A percentile compares a stretch with the other conserved stretches of the same genome.
Conservation (phyloP, 1,284 basidiomycete genomes). For the Cryptococcus amylolentus region DNA sequence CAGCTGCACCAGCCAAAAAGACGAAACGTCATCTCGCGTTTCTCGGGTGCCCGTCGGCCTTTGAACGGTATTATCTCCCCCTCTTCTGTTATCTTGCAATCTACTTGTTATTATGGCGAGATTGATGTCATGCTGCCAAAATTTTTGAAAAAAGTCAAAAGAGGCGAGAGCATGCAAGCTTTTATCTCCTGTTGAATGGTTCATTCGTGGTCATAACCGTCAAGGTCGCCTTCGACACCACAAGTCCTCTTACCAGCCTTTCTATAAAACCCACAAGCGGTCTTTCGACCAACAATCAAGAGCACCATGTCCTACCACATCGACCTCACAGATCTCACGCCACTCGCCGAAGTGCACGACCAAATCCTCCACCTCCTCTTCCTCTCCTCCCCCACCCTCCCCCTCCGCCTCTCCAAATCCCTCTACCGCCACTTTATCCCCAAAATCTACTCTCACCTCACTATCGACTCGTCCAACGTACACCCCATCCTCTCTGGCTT, state of each 20-base stretch:
- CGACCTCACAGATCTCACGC: background rate
- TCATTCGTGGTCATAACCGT: too few species aligned
- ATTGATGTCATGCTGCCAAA: too few species aligned
- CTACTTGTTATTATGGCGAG: too few species aligned
- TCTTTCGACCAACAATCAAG: background rate
- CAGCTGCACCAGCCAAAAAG: too few species aligned
- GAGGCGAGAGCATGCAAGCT: too few species aligned
- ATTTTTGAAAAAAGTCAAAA: too few species aligned
- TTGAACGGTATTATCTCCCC: too few species aligned
- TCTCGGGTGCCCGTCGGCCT: too few species aligned
- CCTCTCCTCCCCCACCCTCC: slow-evolving; percentile 2
- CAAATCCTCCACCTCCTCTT: background rate
- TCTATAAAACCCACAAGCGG: background rate
- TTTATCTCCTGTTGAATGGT: too few species aligned
- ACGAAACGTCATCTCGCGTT: too few species aligned
- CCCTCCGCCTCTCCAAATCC: slow-evolving; percentile 1
- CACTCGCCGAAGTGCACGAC: background rate
- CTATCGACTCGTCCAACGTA: background rate
- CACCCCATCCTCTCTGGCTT: background rate
- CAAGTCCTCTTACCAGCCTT: background rate
- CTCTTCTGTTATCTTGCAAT: too few species aligned
- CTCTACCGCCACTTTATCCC: slow-evolving; percentile 7
- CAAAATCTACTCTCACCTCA: slow-evolving; percentile 2
- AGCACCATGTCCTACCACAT: background rate
- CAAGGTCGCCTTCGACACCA: too few species aligned